Evolutionary conservation across 139 green algal species (phyloP), one percentile per base, ranked within the genome.

Genomic region (Chlorella sp.): DNA sequence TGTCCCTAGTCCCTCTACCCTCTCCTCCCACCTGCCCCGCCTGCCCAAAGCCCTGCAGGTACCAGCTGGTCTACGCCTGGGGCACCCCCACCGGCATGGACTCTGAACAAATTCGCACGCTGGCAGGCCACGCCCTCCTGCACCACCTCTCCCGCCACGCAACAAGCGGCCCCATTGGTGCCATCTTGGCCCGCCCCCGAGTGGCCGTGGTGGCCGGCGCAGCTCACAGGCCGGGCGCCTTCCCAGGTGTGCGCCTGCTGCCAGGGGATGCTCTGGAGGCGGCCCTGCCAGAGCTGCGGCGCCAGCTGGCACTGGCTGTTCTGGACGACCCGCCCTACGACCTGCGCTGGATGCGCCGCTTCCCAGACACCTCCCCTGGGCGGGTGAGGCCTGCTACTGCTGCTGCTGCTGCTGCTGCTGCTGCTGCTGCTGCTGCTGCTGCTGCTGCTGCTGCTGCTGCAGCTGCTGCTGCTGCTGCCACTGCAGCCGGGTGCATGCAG

Each of bases 31-130:
- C 48, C 48, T 57, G 48, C 48, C 48, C 48, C 9, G 48, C 48
- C 48, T 57, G 48, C 48, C 9, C 48, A 57, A 57, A 5, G 9
- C 5, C 48, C 18, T 40, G 42, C 81, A 93, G 88, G 86, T 90
- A 84, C 73, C 91, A 95, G 91, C 90, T 95, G 37, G 87, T 95
- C 81, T 95, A 95, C 80, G 93, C 92, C 3, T 93, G 90, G 61
- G 93, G 93, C 0, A 37, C 36, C 3, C 61, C 40, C 21, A 30
- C 40, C 30, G 16, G 36, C 2, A 88, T 95, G 71, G 90, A 75
- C 11, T 22, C 76, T 4, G 48, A 81, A 19, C 30, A 83, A 7
- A 80, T 80, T 16, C 92, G 93, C 11, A 71, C 88, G 4, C 32
- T n/a, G 12, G 91, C 86, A 16, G 75, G 91, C 16, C 90, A 93